A percentile compares a stretch with the other conserved stretches of the same genome.
Conservation (phyloP, 345 rosid species). For the Durio zibethinus region DNA sequence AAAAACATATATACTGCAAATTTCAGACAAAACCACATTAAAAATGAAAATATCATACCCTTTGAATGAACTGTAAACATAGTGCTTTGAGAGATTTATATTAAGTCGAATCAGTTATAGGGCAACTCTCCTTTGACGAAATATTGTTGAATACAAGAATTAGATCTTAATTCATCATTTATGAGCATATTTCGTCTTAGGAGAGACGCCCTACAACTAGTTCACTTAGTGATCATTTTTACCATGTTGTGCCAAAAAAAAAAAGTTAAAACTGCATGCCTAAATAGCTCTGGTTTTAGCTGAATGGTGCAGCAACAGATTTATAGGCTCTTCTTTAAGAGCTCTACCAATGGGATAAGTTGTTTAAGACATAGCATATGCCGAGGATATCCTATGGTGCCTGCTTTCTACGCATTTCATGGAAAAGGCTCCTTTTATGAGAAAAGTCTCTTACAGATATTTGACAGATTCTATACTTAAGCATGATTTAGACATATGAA, state of each 20-base stretch:
- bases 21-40: not conserved
- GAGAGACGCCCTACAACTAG: constrained; percentile 61
- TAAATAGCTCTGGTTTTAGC: not conserved
- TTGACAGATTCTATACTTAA: constrained; percentile 27
- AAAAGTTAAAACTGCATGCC: not conserved
- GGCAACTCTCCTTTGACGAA: constrained; percentile 98
- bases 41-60: constrained; percentile 3
- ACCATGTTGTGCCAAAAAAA: not conserved
- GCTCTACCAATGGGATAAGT: constrained; percentile 6
- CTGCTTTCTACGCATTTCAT: constrained; percentile 34
- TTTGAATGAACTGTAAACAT: not conserved
- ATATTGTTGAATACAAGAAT: constrained; percentile 8
- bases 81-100: not conserved
- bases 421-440: constrained; percentile 21
- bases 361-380: constrained; percentile 42
- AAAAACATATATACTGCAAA: not conserved
- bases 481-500: constrained; percentile 31
- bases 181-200: constrained; percentile 46
- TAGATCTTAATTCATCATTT: not conserved
- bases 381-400: constrained; percentile 47
- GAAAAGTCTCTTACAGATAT: constrained; percentile 15
- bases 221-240: constrained; percentile 41
- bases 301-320: not conserved
- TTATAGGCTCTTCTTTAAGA: constrained; percentile 18
- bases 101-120: constrained; percentile 60